Evolutionary conservation across 176 grass and related monocot species (phyloP), one percentile per base, ranked within the genome.

Genomic region (Lolium rigidum): DNA sequence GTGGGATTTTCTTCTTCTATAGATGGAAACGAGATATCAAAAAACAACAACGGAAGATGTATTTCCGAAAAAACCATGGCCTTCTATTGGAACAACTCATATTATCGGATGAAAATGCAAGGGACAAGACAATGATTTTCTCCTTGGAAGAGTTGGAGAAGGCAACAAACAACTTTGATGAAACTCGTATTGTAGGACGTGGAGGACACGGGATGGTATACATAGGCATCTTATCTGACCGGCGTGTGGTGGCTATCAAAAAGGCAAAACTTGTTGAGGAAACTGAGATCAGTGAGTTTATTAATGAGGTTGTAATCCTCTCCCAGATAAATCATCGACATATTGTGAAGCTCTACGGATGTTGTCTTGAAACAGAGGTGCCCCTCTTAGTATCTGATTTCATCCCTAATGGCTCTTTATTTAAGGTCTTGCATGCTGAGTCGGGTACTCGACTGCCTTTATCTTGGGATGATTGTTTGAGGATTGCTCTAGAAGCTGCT

Each of bases 291-390:
- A 66, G 35, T 6, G 26, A 66, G 63, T 66, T 66, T 16, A 66
- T 66, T 1, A 66, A 66, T 35, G 63, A 35, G 26, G 63, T 66
- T 31, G 63, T 28, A 66, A 66, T 66, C 63, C 26, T 66, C 26
- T 66, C 63, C 14, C 63, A 66, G 63, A 66, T 66, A 66, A 66
- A 66, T 17, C 63, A 67, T 16, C 64, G 64, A 37, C 35, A 67
- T 67, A 67, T 67, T 13, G 64, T 67, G 13, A 67, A 16, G 6
- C 64, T 67, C 0, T 67, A 37, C 31, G 64, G 64, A 67, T 67
- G 64, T 37, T 67, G 64, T 67, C 64, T 67, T 16, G 64, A 67
- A 67, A 67, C 64, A 16, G 64, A 67, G 13, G 64, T 67, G 12
- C 64, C 64, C 2, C 13, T 67, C 2, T 67, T 67, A 16, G 64